These are phyloP conservation scores for Venturiaceae sp. DNA, from an alignment of 2,329 filamentous ascomycete species.

Conservation along the genomic window DNA sequence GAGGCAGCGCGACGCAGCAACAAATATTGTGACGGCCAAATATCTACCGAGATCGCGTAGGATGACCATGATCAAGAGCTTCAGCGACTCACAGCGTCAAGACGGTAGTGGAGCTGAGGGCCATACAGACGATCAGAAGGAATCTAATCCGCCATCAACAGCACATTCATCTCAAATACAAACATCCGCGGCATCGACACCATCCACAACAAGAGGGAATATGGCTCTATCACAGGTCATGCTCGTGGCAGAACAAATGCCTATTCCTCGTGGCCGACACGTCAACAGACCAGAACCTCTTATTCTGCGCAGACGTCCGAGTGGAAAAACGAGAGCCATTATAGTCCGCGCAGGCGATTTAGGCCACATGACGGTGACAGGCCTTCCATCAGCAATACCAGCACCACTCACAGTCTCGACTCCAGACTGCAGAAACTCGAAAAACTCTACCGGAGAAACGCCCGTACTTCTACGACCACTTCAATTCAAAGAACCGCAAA, in stretches of 20 bases:
- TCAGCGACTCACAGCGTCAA: neutral
- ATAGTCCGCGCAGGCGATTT: neutral
- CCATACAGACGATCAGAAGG: neutral
- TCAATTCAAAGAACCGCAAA: neutral
- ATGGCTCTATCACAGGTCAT: neutral
- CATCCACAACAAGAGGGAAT: neutral
- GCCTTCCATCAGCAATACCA: neutral
- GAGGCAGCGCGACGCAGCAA: neutral
- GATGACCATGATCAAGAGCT: neutral
- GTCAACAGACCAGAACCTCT: neutral
- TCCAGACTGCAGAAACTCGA: neutral
- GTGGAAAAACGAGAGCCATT: neutral
- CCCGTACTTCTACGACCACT: neutral
- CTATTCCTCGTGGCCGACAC: neutral
- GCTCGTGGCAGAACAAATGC: conserved; percentile 6
- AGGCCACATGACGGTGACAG: neutral
- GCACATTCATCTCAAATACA: neutral
- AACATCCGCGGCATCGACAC: neutral
- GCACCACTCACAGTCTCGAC: neutral
- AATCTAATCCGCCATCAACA: neutral
- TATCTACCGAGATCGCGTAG: neutral
- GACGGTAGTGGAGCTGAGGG: neutral
- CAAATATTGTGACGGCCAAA: neutral
- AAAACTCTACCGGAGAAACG: neutral
- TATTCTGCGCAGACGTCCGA: neutral